phyloP scores from a whole-genome alignment of 2,329 filamentous ascomycete genomes.

The Fusarium sp. region DNA sequence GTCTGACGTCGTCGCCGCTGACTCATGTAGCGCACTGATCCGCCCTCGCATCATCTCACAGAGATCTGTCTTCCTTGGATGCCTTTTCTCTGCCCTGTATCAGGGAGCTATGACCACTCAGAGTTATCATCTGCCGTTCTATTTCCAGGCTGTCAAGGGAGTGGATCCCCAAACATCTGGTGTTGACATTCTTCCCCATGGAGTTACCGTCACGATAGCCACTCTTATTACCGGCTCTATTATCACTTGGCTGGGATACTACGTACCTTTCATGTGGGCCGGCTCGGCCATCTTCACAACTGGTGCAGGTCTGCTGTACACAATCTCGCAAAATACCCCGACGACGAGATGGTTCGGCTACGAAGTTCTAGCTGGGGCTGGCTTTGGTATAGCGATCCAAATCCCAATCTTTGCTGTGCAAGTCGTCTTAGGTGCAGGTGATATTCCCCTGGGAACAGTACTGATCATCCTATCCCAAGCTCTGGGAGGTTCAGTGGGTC shows the following conservation, averaged over 20 bases:
- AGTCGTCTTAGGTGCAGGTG: slow-evolving; percentile 50
- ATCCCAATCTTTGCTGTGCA: slow-evolving; percentile 55
- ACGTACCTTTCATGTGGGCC: slow-evolving; percentile 37
- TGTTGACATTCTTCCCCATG: slow-evolving; percentile 29
- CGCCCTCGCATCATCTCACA: slow-evolving; percentile 25
- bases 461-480: slow-evolving; percentile 56
- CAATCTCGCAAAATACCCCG: slow-evolving; percentile 44
- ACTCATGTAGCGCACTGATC: slow-evolving; percentile 21
- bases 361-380: slow-evolving; percentile 54
- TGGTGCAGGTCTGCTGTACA: slow-evolving; percentile 22
- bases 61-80: slow-evolving; percentile 21
- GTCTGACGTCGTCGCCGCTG: not conserved
- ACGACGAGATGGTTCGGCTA: slow-evolving; percentile 55
- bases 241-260: slow-evolving; percentile 26
- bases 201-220: slow-evolving; percentile 19
- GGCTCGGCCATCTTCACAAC: slow-evolving; percentile 25
- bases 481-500: slow-evolving; percentile 50
- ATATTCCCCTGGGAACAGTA: slow-evolving; percentile 56
- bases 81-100: slow-evolving; percentile 29
- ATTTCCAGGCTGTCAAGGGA: slow-evolving; percentile 40
- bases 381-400: slow-evolving; percentile 54
- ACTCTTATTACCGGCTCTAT: slow-evolving; percentile 21
- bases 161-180: slow-evolving; percentile 25
- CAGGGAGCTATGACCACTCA: slow-evolving; percentile 38
- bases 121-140: slow-evolving; percentile 30